Conservation (phyloP, 192 early-diverging fungal genomes). For the Pilobolus umbonatus region DNA sequence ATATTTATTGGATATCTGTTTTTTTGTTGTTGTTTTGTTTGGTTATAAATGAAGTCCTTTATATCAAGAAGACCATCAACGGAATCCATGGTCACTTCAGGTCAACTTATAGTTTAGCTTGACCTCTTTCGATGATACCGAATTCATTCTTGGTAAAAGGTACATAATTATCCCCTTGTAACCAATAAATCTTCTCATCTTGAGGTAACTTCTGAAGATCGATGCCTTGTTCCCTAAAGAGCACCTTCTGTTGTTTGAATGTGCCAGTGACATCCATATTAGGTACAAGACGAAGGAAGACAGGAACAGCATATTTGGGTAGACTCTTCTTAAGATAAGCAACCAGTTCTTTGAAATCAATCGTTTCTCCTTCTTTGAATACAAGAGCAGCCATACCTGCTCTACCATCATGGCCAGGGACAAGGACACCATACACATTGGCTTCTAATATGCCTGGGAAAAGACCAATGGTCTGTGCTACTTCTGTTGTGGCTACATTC, state of each 20-base stretch:
- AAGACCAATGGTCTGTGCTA: conserved; percentile 47
- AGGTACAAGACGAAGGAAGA: conserved; percentile 54
- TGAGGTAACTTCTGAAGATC: conserved; percentile 28
- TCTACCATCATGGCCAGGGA: conserved; percentile 56
- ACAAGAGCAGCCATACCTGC: conserved; percentile 65
- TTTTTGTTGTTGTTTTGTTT: background rate
- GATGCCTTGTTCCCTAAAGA: conserved; percentile 42
- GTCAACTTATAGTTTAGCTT: conserved; percentile 23
- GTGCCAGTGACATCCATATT: conserved; percentile 48
- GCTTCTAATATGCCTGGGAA: conserved; percentile 50
- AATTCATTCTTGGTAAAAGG: conserved; percentile 33
- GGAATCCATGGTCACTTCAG: conserved; percentile 4
- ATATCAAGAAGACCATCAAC: conserved; percentile 13
- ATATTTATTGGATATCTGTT: no score
- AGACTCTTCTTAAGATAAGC: conserved; percentile 32
- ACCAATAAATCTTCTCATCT: conserved; percentile 39
- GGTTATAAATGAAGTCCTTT: conserved; percentile 7
- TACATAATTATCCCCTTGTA: conserved; percentile 38
- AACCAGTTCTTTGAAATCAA: conserved; percentile 38
- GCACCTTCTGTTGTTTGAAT: conserved; percentile 49
- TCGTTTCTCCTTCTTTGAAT: conserved; percentile 30
- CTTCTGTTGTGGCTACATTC: conserved; percentile 58
- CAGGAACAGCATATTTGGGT: conserved; percentile 61
- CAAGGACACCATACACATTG: conserved; percentile 59
- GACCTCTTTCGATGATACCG: conserved; percentile 14